Base-by-base conservation (phyloP, 805 yeast species). In the Metschnikowia noctiluminum region DNA sequence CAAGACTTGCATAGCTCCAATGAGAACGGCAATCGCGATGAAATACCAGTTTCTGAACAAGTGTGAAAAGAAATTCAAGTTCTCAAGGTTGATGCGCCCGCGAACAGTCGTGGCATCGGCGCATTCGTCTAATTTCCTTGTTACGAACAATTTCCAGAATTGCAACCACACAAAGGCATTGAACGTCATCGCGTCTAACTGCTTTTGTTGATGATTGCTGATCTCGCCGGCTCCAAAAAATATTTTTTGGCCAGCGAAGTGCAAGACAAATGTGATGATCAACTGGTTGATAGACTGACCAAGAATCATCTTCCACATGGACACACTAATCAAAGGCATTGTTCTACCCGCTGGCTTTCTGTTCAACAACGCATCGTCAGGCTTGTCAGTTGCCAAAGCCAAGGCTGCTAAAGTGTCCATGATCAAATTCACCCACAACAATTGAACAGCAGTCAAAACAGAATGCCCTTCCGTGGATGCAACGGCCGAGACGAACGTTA, bases 391-490 rank as follows among this genome's bases (percentile, higher is more conserved):
- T 7, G 99, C 99, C 59, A 94, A 77, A 0, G 99, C 99, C 59
- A 94, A 76, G 3, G 99, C 99, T 3, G 99, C 99, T 54, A 94
- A 78, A 0, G 99, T 94, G 67, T 94, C 99, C 99, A 94, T 94
- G 60, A 94, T 94, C 66, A 94, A 76, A 68, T 94, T 94, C 43
- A 94, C 97, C 99, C 99, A 94, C 54, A 94, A 75, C 57, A 94
- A 80, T 71, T 94, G 99, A 40, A 94, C 99, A 0, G 99, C 99
- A 28, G 98, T 92, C 60, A 94, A 75, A 9, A 94, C 99, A 6
- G 97, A 88, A 37, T 78, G 69, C 56, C 91, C 92, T 42, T 83
- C 85, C 28, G 81, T 67, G 6, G 90, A 82, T 1, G 91, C 89
- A 45, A 92, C 95, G 11, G 99, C 95, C 39, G 97, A 86, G 15